A percentile compares a stretch with the other conserved stretches of the same genome.
These are phyloP conservation scores for Escallonia herrerae DNA, from an alignment of 129 eudicot species.

Conservation along the genomic window DNA sequence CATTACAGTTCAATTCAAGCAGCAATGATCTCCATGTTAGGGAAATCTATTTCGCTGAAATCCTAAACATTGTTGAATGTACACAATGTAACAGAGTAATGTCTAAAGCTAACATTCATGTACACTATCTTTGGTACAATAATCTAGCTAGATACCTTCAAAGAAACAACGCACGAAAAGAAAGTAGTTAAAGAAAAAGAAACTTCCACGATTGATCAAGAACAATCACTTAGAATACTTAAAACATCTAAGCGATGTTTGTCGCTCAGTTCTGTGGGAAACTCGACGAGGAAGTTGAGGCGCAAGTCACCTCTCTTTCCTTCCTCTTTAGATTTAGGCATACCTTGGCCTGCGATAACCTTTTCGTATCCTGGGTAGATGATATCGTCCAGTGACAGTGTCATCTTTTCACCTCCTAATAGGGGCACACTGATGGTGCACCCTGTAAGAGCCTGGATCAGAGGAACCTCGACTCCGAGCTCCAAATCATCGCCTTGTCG, in stretches of 20 bases:
- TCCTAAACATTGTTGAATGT: too few relatives aligned
- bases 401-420: conserved; percentile 43
- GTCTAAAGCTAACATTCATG: too few relatives aligned
- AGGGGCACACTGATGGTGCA: conserved; percentile 43
- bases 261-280: conserved; percentile 37
- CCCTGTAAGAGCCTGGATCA: conserved; percentile 52
- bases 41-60: too few relatives aligned
- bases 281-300: conserved; percentile 44
- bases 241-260: conserved; percentile 30
- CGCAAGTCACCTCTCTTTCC: conserved; percentile 37
- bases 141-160: too few relatives aligned
- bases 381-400: conserved; percentile 28
- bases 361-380: conserved; percentile 53
- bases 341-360: conserved; percentile 40
- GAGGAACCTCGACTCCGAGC: conserved; percentile 51
- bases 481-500: conserved; percentile 43
- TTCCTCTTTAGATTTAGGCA: conserved; percentile 34
- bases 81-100: too few relatives aligned
- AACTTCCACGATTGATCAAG: conserved; percentile 6
- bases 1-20: too few relatives aligned
- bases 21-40: too few relatives aligned
- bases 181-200: neutral
- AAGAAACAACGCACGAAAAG: too few relatives aligned
- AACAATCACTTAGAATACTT: conserved; percentile 29
- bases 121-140: too few relatives aligned